Percentiles rank a stretch among this genome's conserved stretches.
Evolutionary conservation across 2,329 filamentous ascomycete genomes (phyloP).

Genomic region (Epichloe bromicola): DNA sequence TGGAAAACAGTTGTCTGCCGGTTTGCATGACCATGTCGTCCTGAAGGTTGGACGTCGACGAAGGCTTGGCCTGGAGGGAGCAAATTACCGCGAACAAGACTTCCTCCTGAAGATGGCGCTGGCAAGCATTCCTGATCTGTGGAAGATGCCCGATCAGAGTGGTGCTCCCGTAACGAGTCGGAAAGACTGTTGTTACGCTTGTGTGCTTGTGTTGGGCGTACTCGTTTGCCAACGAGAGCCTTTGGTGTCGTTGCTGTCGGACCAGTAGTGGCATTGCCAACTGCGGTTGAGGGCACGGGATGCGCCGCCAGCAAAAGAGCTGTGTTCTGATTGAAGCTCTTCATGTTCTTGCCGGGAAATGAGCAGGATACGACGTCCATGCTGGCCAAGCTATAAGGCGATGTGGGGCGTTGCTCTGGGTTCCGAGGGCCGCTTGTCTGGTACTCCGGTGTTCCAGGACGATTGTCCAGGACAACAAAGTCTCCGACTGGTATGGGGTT

Average conservation of each 20-base stretch:
- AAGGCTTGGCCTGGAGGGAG: conserved; percentile 73
- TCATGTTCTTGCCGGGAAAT: conserved; percentile 41
- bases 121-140: conserved; percentile 46
- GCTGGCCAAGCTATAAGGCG: conserved; percentile 45
- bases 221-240: conserved; percentile 43
- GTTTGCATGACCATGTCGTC: conserved; percentile 29
- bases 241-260: conserved; percentile 46
- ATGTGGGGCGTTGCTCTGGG: conserved; percentile 18
- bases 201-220: conserved; percentile 47
- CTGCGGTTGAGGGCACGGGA: conserved; percentile 38
- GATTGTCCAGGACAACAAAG: conserved; percentile 29
- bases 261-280: conserved; percentile 31
- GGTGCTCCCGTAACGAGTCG: conserved; percentile 66
- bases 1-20: conserved; percentile 42
- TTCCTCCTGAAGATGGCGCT: conserved; percentile 60
- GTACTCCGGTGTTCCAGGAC: conserved; percentile 35
- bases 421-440: conserved; percentile 12
- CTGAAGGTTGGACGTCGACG: conserved; percentile 51
- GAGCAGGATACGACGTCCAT: conserved; percentile 51
- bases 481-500: conserved; percentile 33
- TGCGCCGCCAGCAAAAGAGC: conserved; percentile 38
- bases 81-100: conserved; percentile 74
- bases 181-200: conserved; percentile 81
- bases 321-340: conserved; percentile 25
- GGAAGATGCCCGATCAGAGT: conserved; percentile 33